phyloP scores from a whole-genome alignment of 1,284 basidiomycete genomes.

The Porphyrellus sp. region DNA sequence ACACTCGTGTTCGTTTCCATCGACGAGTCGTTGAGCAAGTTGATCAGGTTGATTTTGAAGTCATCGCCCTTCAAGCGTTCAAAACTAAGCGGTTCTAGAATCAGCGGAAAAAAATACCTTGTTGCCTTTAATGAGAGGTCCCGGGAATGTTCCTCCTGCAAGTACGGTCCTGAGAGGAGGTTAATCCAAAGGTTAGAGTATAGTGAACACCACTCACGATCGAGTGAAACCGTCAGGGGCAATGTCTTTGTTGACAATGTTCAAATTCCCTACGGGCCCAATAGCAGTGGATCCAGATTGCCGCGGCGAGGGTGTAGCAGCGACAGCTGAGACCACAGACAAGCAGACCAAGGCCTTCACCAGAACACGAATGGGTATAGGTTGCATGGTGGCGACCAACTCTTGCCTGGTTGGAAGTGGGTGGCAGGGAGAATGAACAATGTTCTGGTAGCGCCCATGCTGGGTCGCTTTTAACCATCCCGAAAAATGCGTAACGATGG shows the following conservation, averaged over 20 bases:
- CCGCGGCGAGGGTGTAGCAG: background rate
- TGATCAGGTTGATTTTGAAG: background rate
- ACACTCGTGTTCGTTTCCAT: background rate
- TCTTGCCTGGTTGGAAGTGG: background rate
- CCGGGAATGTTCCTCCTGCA: background rate
- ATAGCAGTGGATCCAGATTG: constrained; percentile 6
- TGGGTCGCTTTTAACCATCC: too few relatives aligned
- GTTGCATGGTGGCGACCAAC: background rate
- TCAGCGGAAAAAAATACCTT: background rate
- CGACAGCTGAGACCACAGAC: background rate
- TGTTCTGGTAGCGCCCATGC: too few relatives aligned
- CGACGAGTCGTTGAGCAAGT: background rate
- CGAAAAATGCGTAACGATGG: too few relatives aligned
- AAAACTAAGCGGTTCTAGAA: background rate
- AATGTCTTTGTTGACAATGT: constrained; percentile 28
- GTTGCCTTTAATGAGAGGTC: background rate
- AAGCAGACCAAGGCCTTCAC: background rate
- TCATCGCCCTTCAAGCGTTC: background rate
- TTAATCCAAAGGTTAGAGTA: background rate
- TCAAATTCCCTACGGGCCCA: constrained; percentile 11
- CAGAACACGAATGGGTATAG: background rate
- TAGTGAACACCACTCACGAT: constrained; percentile 11
- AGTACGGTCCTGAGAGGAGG: background rate
- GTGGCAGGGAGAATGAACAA: too few relatives aligned
- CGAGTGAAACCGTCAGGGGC: constrained; percentile 27